Percentiles rank a stretch among this genome's conserved stretches.
Conservation (phyloP, 257 asterid genomes). For the Fraxinus cuspidata region DNA sequence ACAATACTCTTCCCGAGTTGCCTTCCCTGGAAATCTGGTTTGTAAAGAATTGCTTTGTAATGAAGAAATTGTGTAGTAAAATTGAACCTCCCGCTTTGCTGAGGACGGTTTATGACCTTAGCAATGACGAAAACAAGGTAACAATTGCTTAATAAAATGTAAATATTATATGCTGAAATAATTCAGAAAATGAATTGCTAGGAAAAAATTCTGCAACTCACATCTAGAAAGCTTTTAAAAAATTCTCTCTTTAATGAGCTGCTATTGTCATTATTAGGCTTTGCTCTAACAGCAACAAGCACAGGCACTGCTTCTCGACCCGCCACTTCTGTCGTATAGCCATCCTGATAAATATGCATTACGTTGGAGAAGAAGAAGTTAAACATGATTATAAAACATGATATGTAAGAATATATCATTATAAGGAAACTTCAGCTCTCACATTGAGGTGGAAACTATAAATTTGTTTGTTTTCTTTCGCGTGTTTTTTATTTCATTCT, state of each 20-base stretch:
- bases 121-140: conserved; percentile 7
- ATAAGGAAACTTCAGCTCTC: neutral
- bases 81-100: conserved; percentile 66
- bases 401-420: neutral
- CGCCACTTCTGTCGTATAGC: conserved; percentile 55
- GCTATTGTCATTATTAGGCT: conserved; percentile 49
- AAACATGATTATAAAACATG: neutral
- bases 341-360: conserved; percentile 55
- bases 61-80: conserved; percentile 60
- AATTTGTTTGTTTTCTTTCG: too few relatives aligned
- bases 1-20: conserved; percentile 60
- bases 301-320: conserved; percentile 58
- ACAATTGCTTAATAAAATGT: neutral
- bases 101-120: conserved; percentile 62
- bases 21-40: conserved; percentile 53
- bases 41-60: conserved; percentile 48
- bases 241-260: conserved; percentile 55
- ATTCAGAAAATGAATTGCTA: conserved; percentile 4
- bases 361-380: neutral
- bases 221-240: conserved; percentile 67
- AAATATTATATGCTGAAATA: neutral
- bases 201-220: conserved; percentile 30
- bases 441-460: neutral
- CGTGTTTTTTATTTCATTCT: neutral
- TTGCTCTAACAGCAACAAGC: conserved; percentile 82